Conservation (phyloP, 192 early-diverging fungal species). For the Coemansia sp. region DNA sequence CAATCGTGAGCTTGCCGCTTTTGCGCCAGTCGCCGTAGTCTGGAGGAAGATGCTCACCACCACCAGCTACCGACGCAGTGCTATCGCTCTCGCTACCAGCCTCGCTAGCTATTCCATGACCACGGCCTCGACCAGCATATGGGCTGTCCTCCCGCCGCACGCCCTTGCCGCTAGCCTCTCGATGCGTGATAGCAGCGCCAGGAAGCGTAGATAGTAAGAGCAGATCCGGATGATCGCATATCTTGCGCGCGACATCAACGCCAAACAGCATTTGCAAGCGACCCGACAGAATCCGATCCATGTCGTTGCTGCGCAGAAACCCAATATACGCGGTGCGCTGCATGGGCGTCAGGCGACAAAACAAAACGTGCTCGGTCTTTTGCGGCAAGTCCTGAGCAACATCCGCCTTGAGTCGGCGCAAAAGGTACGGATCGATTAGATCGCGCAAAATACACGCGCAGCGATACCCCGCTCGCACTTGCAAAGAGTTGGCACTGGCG, state of each 20-base stretch:
- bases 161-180: constrained; percentile 15
- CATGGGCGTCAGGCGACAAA: constrained; percentile 77
- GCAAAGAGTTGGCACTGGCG: constrained; percentile 82
- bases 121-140: not conserved
- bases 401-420: constrained; percentile 89
- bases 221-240: constrained; percentile 94
- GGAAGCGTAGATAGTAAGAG: constrained; percentile 37
- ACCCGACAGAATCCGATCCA: constrained; percentile 74
- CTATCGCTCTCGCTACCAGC: constrained; percentile 17
- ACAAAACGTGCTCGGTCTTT: constrained; percentile 90
- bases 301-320: constrained; percentile 72
- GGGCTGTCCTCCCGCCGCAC: not conserved
- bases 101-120: not conserved
- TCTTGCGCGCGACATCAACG: constrained; percentile 91
- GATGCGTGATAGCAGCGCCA: constrained; percentile 21
- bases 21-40: constrained; percentile 46
- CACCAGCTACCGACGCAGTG: not conserved
- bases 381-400: constrained; percentile 87
- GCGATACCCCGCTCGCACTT: constrained; percentile 91
- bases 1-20: constrained; percentile 89
- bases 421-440: constrained; percentile 88
- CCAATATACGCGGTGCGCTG: constrained; percentile 72
- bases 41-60: constrained; percentile 16
- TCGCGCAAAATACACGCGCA: constrained; percentile 91
- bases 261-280: constrained; percentile 82